These are phyloP conservation scores for Cladosporium sp. DNA, from an alignment of 2,329 filamentous ascomycete species.

Conservation along the genomic window DNA sequence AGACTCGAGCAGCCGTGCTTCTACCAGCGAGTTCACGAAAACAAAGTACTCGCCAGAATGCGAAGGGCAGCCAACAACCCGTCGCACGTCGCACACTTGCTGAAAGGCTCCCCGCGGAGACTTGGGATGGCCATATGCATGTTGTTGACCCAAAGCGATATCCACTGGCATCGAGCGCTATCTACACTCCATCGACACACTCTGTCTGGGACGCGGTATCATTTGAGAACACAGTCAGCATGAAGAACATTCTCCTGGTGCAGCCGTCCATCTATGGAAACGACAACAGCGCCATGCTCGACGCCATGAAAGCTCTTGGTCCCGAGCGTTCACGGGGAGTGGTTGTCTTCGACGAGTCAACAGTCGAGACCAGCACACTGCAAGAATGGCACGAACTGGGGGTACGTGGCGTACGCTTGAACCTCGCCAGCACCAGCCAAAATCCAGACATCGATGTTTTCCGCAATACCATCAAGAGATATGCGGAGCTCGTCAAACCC, in stretches of 20 bases:
- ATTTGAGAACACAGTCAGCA: slow-evolving; percentile 30
- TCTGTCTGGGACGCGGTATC: slow-evolving; percentile 18
- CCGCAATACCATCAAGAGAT: slow-evolving; percentile 24
- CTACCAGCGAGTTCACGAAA: background rate
- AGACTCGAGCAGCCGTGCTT: background rate
- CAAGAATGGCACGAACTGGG: slow-evolving; percentile 32
- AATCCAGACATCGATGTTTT: slow-evolving; percentile 28
- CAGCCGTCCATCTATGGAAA: slow-evolving; percentile 36
- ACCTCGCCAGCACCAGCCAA: slow-evolving; percentile 32
- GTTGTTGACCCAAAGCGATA: slow-evolving; percentile 56
- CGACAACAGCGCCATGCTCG: slow-evolving; percentile 36
- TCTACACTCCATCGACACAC: slow-evolving; percentile 13
- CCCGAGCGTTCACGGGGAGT: slow-evolving; percentile 31
- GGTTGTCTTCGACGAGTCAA: slow-evolving; percentile 33
- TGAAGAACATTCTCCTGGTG: slow-evolving; percentile 33
- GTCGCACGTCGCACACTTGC: background rate
- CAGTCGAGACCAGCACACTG: slow-evolving; percentile 27
- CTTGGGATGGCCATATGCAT: slow-evolving; percentile 55
- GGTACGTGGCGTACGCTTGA: slow-evolving; percentile 36
- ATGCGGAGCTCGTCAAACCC: slow-evolving; percentile 31
- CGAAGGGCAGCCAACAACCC: background rate
- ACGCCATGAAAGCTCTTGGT: slow-evolving; percentile 31
- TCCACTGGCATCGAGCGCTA: slow-evolving; percentile 41
- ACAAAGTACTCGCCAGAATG: background rate
- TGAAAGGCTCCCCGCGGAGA: background rate